Evolutionary conservation across 1,284 basidiomycete genomes (phyloP), one percentile per base, ranked within the genome.

Genomic region (Schizophyllum commune): DNA sequence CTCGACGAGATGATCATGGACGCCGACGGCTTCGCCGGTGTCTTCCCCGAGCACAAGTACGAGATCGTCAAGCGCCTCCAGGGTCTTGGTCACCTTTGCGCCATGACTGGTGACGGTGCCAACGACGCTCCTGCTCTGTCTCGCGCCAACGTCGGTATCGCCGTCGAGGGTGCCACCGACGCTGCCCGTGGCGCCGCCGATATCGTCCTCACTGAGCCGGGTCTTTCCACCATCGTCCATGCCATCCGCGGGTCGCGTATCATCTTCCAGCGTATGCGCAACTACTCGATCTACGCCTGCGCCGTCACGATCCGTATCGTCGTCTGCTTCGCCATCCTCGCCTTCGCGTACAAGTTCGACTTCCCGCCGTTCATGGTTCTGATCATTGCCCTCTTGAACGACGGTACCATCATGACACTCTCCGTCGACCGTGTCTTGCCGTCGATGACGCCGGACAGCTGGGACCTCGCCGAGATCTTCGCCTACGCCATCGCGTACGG

Each of bases 291-390:
- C 83, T 90, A 89, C 72, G 89, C 89, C 58, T 94, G 91, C 74
- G 89, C 93, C 68, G 93, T 97, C 71, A 96, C 94, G 65, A 97
- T 97, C 78, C 95, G 96, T 91, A 96, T 98, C 75, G 95, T 98
- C 68, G 91, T 97, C 68, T 96, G 93, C 77, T 98, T 98, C 79
- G 87, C 95, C 68, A 88, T 98, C 77, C 84, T 98, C 73, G 91
- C 93, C 59, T 98, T 98, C 74, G 90, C 89, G 63, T 98, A 95
- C 89, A 88, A 91, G 81, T 94, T 95, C 76, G 91, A 96, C 77
- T 98, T 98, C 92, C 96, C 96, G 70, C 94, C 96, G 17, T 98
- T 98, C 88, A 98, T 98, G 96, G 88, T 98, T 66, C 90, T 98
- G 75, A 92, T 98, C 77, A 96, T 98, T 68, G 95, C 96, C 64